Conservation (phyloP, 176 grass and related monocot genomes). For the Miscanthus lutarioriparius region DNA sequence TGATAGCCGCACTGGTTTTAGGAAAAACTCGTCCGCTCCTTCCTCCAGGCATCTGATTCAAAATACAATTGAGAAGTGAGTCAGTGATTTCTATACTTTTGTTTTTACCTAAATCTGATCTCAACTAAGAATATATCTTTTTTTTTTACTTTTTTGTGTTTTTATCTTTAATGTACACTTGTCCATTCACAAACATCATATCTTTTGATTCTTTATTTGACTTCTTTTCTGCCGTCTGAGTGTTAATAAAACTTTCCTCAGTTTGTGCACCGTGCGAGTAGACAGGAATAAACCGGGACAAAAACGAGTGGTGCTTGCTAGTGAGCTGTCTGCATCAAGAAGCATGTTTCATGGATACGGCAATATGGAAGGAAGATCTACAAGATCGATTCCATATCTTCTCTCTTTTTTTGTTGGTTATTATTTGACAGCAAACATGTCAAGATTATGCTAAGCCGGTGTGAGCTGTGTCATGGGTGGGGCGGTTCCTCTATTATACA, state of each 20-base stretch:
- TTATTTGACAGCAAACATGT: background rate
- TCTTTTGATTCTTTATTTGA: constrained; percentile 31
- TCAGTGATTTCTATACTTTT: background rate
- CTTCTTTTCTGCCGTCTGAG: background rate
- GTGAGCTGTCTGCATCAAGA: constrained; percentile 28
- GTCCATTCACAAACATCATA: background rate
- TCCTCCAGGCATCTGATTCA: constrained; percentile 89
- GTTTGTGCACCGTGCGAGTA: background rate
- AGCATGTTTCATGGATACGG: constrained; percentile 31
- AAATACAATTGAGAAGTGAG: background rate
- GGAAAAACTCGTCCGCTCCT: constrained; percentile 92
- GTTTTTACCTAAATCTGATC: too few relatives aligned
- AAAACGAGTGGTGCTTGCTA: constrained; percentile 23
- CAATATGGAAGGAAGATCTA: constrained; percentile 27
- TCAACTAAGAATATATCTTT: background rate
- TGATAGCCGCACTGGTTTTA: constrained; percentile 83
- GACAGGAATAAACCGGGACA: constrained; percentile 29
- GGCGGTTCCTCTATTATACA: constrained; percentile 28
- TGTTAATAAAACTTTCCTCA: background rate
- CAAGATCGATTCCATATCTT: constrained; percentile 40
- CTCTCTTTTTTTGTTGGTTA: background rate
- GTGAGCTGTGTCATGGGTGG: constrained; percentile 20
- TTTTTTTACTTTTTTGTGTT: background rate
- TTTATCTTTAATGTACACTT: background rate
- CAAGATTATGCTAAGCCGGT: constrained; percentile 18